Evolutionary conservation across 257 asterid genomes (phyloP), one percentile per base, ranked within the genome.

Genomic region (Nicotiana noctiflora): DNA sequence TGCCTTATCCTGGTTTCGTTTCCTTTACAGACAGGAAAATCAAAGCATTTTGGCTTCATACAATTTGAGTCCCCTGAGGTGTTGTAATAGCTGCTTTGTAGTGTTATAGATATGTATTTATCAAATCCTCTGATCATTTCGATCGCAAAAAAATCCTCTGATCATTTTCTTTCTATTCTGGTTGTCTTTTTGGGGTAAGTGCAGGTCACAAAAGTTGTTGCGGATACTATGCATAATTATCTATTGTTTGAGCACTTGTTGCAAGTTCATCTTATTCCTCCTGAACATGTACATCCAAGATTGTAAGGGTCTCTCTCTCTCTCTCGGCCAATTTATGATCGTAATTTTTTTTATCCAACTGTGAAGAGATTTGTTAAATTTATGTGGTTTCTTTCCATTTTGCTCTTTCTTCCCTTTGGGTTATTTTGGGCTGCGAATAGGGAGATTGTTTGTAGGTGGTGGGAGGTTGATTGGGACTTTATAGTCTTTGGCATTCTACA

Each of bases 51-150:
- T 86, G 99, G 98, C 78, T 93, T 93, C 91, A 92, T 93, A 52
- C 96, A 95, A 79, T 95, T 93, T 60, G 92, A 89, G 83, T 93
- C 98, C 57, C 93, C 96, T 3, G 99, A 95, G 99, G 99, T 95
- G 68, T 40, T 40, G 84, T 60, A 49, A 6, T 32, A 44, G n/a
- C 46, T 49, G 56, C 21, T 62, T 57, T 57, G 68, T 55, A 29
- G 56, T 80, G 31, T 40, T 18, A 17, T 65, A 78, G 57, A 76
- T 21, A 18, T 44, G 31, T 23, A 68, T n/a, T 60, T 59, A 6
- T 32, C 21, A 57, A 17, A 6, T 51, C 37, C 23, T 37, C 10
- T 6, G 46, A 37, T 37, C 46, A 37, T 37, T 37, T 37, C 46
- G 2, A 37, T 37, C 46, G 0, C 10, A 37, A 37, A 37, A 37